Evolutionary conservation across 441 rosid genomes (phyloP), one percentile per base, ranked within the genome.

Genomic region (Pelargonium citronellum): DNA sequence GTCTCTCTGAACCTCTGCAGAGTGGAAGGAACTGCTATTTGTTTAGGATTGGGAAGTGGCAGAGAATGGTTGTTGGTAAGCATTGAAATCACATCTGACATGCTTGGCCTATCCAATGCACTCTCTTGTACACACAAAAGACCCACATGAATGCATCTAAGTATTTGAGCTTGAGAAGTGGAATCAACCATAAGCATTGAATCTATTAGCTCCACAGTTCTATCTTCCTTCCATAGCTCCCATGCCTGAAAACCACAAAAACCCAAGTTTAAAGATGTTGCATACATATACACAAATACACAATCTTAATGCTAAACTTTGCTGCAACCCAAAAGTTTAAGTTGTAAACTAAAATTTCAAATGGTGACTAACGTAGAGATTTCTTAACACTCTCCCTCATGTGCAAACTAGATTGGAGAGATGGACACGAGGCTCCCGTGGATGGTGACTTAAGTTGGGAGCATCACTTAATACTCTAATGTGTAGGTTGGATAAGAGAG

Each of bases 21-120:
- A 15, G 55, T 49, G n/a, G 55, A 49, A 12, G 55, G 55, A 51
- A 70, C 78, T 8, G 81, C 83, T 11, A 80, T 82, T 70, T 58
- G 20, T 30, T 58, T 78, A 24, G 81, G 80, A 47, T 4, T 63
- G 67, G 10, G 49, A 61, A 51, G 11, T 44, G 30, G 71, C 68
- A 5, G 60, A 15, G 17, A 13, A 6, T 57, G 57, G 11, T 58
- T 41, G 20, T 13, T 53, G 60, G 19, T 53, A 7, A 57, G 58
- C 66, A 72, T 19, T 7, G 70, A 66, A 11, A 0, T 16, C 6
- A 73, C 64, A 22, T 67, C 70, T 16, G 39, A 67, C 61, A 57
- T 58, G 17, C 20, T 41, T 0, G 71, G 75, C 1, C 75, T 67
- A 13, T 72, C 75, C 46, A 3, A 44, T 13, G 76, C 13, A 24